Base-by-base conservation (phyloP, 2,329 filamentous ascomycete species). In the Tolypocladium guangdongense region DNA sequence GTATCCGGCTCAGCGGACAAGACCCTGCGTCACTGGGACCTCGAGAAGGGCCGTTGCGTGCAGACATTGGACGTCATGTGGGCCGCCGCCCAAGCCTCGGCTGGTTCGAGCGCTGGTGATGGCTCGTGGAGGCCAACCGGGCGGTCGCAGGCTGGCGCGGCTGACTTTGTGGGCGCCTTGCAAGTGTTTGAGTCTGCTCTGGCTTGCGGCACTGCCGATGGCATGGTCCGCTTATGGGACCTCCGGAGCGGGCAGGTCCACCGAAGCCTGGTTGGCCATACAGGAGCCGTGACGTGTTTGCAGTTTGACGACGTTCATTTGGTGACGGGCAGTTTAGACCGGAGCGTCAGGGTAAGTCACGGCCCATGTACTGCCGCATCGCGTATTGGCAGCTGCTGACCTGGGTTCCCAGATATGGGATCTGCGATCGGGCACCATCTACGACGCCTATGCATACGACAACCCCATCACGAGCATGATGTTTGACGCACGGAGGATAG, bases 1-100 rank as follows among this genome's bases (percentile, higher is more conserved):
- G 90, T 99, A 35, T 99, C 93, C 2, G 93, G 93, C 14, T 97
- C 92, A 8, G 87, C 93, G 0, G 93, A 99, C 73, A 99, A 99
- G 77, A 99, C 93, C 1, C 76, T 99, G 53, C 85, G 93, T 46
- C 93, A 99, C 68, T 99, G 93, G 93, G 93, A 99, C 74, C 78
- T 99, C 50, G 88, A 92, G 63, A 96, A 91, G 68, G 93, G 93
- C n/a, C 87, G 93, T 49, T 97, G 93, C 68, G 88, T 99, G 52
- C 93, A 99, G 71, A 99, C 93, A 3, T 76, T 99, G 49, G 93
- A 99, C 70, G 92, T 99, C 7, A 87, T 99, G 68, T 99, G 93
- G 93, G 93, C 93, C 11, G 91, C 93, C 5, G 91, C 93, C 2
- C 91, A 96, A 72, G 89, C 90, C 14, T 88, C 84, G 11, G 82